Base-by-base conservation (phyloP, 1,284 basidiomycete species). In the Exobasidium rhododendri region DNA sequence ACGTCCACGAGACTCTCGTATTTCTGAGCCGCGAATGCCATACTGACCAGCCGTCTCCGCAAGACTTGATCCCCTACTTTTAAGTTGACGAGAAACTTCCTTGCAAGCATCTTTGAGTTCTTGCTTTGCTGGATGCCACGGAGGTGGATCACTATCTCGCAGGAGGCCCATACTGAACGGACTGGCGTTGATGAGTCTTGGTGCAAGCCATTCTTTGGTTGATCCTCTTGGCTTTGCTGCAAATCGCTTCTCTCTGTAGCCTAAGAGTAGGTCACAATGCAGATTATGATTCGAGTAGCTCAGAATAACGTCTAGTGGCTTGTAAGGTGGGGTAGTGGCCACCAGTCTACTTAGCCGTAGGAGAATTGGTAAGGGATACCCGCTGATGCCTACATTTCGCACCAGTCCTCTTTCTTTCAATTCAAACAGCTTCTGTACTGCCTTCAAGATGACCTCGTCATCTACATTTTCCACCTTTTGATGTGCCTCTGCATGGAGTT, bases 151-250 rank as follows among this genome's bases (percentile, higher is more conserved):
- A 2, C 79, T 69, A 3, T 84, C 82, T 0, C 89, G 89, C 44
- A 98, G 84, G 1, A 97, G 85, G 0, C 91, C 91, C 94, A 97
- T 97, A 71, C 87, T 88, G 57, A 97, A 84, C 2, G 94, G 94
- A 0, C 92, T 92, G 3, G 93, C 94, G 32, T 89, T 86, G 52
- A 94, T 72, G 35, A 97, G 83, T 64, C 91, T 87, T 35, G 80
- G 80, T 14, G 77, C 61, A 10, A 43, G 59, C 76, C 76, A 77
- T 32, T 56, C 53, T 20, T 24, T 31, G n/a, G 29, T 17, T 31
- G 30, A 31, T 20, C 20, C 3, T 26, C 20, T 50, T 2, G 47
- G 47, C 13, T 50, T 28, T 50, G n/a, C 13, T 17, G 47, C 47
- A 13, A 50, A 50, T 50, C 26, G 2, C 35, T 7, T 40, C 3